Conservation (phyloP, 257 asterid genomes). For the Sherardia arvensis region DNA sequence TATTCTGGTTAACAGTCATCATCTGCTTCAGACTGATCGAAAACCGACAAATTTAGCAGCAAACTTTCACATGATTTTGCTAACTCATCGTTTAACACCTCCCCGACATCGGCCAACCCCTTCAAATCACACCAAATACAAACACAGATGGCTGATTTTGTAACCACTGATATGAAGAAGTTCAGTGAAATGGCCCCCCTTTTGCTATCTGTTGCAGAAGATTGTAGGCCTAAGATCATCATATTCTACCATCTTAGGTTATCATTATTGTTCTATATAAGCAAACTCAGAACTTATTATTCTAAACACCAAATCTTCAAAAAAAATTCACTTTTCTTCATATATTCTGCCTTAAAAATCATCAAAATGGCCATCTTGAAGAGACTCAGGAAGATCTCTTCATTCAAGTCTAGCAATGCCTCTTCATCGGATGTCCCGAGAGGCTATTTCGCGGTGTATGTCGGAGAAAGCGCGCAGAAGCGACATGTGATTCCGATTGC, state of each 20-base stretch:
- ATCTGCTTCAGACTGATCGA: not conserved
- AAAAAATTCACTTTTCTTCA: not conserved
- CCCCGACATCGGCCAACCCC: not conserved
- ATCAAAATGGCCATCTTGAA: conserved; percentile 19
- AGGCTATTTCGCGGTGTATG: conserved; percentile 16
- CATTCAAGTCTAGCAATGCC: not conserved
- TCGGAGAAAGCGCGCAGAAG: conserved; percentile 24
- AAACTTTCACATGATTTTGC: not conserved
- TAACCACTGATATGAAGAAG: not conserved
- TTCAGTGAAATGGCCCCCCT: too few species aligned
- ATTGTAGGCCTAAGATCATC: too few species aligned
- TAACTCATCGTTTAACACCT: not conserved
- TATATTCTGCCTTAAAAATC: not conserved
- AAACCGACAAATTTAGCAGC: not conserved
- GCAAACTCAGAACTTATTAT: not conserved
- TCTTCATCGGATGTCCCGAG: conserved; percentile 11
- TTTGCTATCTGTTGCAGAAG: too few species aligned
- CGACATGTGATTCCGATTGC: conserved; percentile 39
- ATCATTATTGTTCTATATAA: not conserved
- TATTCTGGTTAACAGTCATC: too few species aligned
- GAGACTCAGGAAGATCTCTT: conserved; percentile 9
- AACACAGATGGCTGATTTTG: too few species aligned
- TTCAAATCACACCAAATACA: not conserved
- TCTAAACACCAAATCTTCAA: conserved; percentile 1
- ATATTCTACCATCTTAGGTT: not conserved